phyloP scores from a whole-genome alignment of 345 rosid species.

The Sapria himalayana region DNA sequence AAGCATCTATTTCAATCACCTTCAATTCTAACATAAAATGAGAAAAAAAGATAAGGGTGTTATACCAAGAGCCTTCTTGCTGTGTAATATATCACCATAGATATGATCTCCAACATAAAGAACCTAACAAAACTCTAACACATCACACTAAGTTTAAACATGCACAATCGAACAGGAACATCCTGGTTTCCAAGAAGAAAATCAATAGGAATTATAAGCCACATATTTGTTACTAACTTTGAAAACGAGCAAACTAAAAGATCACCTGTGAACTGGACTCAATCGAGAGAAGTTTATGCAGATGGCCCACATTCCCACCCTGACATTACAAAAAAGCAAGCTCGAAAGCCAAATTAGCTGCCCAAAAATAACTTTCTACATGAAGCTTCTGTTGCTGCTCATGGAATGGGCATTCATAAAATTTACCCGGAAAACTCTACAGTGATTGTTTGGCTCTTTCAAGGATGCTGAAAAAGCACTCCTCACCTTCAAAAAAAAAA shows the following conservation, averaged over 20 bases:
- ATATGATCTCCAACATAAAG: slow-evolving; percentile 97
- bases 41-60: slow-evolving; percentile 1
- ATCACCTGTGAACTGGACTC: slow-evolving; percentile 88
- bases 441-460: slow-evolving; percentile 22
- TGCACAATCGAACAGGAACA: neutral
- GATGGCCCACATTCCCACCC: slow-evolving; percentile 94
- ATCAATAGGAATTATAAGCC: neutral
- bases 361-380: no score
- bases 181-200: neutral
- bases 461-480: slow-evolving; percentile 18
- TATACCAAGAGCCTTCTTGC: slow-evolving; percentile 89
- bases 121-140: slow-evolving; percentile 25
- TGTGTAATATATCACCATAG: slow-evolving; percentile 90
- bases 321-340: slow-evolving; percentile 18
- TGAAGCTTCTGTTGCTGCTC: no score
- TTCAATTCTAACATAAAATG: no score
- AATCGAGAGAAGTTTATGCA: slow-evolving; percentile 81
- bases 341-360: slow-evolving; percentile 2
- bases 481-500: slow-evolving; percentile 44
- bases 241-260: neutral
- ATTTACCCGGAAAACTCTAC: slow-evolving; percentile 71
- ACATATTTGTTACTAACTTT: neutral
- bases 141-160: slow-evolving; percentile 5
- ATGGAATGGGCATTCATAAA: no score
- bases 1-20: no score